Evolutionary conservation across 2,329 filamentous ascomycete genomes (phyloP), one percentile per base, ranked within the genome.

Genomic region (Cladosporium sphaerospermum): DNA sequence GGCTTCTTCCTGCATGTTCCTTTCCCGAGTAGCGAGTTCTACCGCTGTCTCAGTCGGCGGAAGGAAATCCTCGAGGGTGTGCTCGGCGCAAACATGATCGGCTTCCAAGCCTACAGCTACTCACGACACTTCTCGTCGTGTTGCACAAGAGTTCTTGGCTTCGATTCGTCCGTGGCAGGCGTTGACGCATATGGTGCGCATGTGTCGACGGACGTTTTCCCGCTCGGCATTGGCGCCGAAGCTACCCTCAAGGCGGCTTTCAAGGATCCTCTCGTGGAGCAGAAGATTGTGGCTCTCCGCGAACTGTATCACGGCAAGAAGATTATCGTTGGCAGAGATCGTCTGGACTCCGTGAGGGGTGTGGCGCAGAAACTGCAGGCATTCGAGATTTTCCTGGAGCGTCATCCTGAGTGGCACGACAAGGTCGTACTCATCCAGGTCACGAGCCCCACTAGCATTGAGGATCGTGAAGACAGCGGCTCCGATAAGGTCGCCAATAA

Each of bases 291-390:
- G 51, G 83, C 82, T 0, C 81, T 96, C 49, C 84, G 83, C 64
- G 81, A 85, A 58, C 74, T 93, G 61, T 96, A 96, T 67, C 78
- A 78, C n/a, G 90, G 85, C 56, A 95, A 92, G 74, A 95, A 95
- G 73, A 86, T 97, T 62, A 96, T 97, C 62, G 90, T 97, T 52
- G 92, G 92, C 9, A 84, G 92, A 62, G 92, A 97, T 69, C 85
- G 92, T n/a, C 75, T 97, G 48, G 92, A 97, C 69, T 92, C 88
- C 62, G 89, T 95, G 42, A 82, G 91, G 57, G 92, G 93, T 65
- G 91, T 97, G 11, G 85, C 89, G n/a, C 92, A 96, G 71, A 97
- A 97, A 72, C 78, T 97, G 32, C 88, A 95, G 74, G 92, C 91
- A 0, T 97, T 96, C 67, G 89, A 96, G 70, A 81, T 86, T 54